Base-by-base conservation (phyloP, 768 basidiomycete species). In the Boletus pseudopeckii region DNA sequence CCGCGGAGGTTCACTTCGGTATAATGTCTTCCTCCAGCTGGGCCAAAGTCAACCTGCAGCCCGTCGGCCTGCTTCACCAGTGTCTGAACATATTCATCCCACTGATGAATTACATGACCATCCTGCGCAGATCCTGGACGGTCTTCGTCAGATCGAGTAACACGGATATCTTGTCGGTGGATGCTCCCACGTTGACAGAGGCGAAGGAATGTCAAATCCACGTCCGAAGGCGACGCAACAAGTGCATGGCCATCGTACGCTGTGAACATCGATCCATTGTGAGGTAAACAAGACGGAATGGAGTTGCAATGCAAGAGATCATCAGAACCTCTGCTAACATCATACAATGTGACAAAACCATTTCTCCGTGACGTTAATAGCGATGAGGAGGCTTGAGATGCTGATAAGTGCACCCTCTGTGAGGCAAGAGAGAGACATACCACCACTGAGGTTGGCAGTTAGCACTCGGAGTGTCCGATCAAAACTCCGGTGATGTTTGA, bases 321-420 rank as follows among this genome's bases (percentile, higher is more conserved):
- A 24, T 74, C 75, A 36, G 54, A 48, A 15, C 69, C 53, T 28
- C 70, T 73, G 36, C 77, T 75, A 22, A 86, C 78, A 62, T 88
- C 84, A 56, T 90, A 91, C 4, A 86, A 62, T 2, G 84, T 82
- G 14, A 85, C 69, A 34, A 90, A 63, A 15, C 72, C 71, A 57
- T 84, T 88, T 51, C 72, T 77, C 4, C 77, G 77, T 4, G 89
- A 88, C 1, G 79, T 80, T 30, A 90, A 66, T 28, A 87, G 64
- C 0, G 85, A 83, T 7, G 80, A 39, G 1, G 76, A 69, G 1
- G 67, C 86, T 88, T 59, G 13, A 43, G 26, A 47, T 32, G 17
- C 38, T 17, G 17, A 30, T 59, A 17, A 63, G 47, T 14, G 33
- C 22, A 34, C 11, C 9, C 32, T 20, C 10, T 13, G 13, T 17